Conservation (phyloP, 495 filamentous ascomycete species). For the Usnea hakonensis region DNA sequence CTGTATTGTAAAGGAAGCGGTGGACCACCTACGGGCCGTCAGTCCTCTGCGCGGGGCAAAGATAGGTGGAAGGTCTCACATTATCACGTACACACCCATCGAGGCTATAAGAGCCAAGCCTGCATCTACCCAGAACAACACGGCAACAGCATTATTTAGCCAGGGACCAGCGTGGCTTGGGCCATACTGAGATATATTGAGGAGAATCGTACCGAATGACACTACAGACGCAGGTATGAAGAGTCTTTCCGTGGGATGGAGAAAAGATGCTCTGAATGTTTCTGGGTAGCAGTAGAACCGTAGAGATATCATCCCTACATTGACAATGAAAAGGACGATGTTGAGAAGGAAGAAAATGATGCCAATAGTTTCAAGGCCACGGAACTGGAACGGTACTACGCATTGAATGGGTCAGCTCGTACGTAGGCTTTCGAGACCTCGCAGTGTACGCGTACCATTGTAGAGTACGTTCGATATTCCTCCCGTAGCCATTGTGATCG, state of each 20-base stretch:
- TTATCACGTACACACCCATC: conserved; percentile 62
- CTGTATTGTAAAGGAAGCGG: conserved; percentile 69
- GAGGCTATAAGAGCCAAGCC: conserved; percentile 55
- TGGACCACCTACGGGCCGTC: conserved; percentile 50
- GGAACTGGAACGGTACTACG: conserved; percentile 60
- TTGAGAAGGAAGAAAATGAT: conserved; percentile 70
- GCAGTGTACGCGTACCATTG: conserved; percentile 41
- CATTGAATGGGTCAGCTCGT: neutral
- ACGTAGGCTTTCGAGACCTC: neutral
- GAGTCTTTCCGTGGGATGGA: conserved; percentile 71
- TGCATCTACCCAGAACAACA: conserved; percentile 70
- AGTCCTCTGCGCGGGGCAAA: conserved; percentile 14
- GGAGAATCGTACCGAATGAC: conserved; percentile 65
- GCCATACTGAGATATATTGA: conserved; percentile 75
- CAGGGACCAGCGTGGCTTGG: conserved; percentile 56
- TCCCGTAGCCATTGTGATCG: conserved; percentile 74
- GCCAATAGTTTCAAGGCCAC: conserved; percentile 64
- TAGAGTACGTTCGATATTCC: conserved; percentile 74
- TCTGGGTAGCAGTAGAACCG: conserved; percentile 65
- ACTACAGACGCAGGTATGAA: conserved; percentile 71
- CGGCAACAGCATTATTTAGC: conserved; percentile 54
- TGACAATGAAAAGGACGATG: conserved; percentile 61
- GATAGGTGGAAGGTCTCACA: conserved; percentile 36
- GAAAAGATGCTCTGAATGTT: conserved; percentile 62
- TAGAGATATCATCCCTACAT: conserved; percentile 56